Percentiles rank a stretch among this genome's conserved stretches.
Conservation (phyloP, 2,329 filamentous ascomycete genomes). For the Pseudopithomyces maydicus region DNA sequence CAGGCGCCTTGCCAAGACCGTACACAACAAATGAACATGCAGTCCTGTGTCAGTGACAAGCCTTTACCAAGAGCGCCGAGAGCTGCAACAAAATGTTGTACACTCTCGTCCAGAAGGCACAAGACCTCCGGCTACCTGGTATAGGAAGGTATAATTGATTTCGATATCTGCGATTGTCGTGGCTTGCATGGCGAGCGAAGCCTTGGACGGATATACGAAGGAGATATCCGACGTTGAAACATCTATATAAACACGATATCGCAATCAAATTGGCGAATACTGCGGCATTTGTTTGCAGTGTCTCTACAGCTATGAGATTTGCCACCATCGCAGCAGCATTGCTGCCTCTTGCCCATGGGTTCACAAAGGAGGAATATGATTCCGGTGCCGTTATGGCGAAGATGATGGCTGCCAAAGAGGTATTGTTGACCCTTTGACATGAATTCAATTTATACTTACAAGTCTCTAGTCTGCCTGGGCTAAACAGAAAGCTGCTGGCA, state of each 20-base stretch:
- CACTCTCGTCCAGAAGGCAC: not conserved
- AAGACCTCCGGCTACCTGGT: conserved; percentile 19
- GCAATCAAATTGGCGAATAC: not conserved
- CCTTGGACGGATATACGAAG: not conserved
- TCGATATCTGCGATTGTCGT: conserved; percentile 14
- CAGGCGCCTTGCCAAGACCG: conserved; percentile 1
- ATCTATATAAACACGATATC: conserved; percentile 5
- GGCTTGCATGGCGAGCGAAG: conserved; percentile 12
- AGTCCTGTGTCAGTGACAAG: conserved; percentile 2
- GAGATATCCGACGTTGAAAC: not conserved
- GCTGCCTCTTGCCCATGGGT: conserved; percentile 37
- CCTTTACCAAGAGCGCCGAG: conserved; percentile 11
- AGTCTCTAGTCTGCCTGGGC: conserved; percentile 34
- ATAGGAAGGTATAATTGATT: conserved; percentile 39
- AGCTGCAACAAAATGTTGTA: not conserved
- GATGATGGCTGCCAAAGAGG: conserved; percentile 43
- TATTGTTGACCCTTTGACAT: conserved; percentile 6
- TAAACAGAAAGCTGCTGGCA: conserved; percentile 34
- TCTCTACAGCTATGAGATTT: conserved; percentile 37
- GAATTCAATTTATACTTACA: conserved; percentile 15
- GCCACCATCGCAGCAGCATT: conserved; percentile 33
- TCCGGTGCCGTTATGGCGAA: conserved; percentile 40
- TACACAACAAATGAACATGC: not conserved
- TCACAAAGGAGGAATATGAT: conserved; percentile 35
- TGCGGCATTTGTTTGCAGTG: not conserved